Conservation (phyloP, 495 filamentous ascomycete species). For the Neurospora discreta region DNA sequence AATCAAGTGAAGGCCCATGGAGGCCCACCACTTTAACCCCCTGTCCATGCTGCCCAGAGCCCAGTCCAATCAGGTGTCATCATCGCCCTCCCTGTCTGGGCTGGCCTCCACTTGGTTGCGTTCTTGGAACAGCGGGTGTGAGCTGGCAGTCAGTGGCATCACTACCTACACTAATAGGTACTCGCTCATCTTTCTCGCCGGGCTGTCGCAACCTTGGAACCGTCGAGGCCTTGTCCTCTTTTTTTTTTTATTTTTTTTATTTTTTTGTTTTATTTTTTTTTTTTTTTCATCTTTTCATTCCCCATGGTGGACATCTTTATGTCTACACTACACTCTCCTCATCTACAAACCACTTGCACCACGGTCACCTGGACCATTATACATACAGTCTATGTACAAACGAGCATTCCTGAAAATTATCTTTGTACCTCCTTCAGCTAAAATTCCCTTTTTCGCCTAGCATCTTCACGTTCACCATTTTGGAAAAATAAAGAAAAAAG, state of each 20-base stretch:
- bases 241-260: constrained; percentile 7
- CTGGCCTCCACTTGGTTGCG: constrained; percentile 14
- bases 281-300: constrained; percentile 1
- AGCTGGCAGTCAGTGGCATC: constrained; percentile 17
- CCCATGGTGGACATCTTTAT: neutral
- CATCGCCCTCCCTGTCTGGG: constrained; percentile 10
- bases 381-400: neutral
- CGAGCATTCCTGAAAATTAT: neutral
- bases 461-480: neutral
- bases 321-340: neutral
- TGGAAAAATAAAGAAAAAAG: neutral
- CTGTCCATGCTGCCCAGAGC: constrained; percentile 12
- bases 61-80: constrained; percentile 21
- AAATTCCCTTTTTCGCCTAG: neutral
- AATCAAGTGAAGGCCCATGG: neutral
- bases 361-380: neutral
- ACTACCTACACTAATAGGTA: constrained; percentile 1
- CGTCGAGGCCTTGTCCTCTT: constrained; percentile 6
- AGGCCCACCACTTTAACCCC: constrained; percentile 13
- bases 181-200: constrained; percentile 7
- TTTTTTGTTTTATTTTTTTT: constrained; percentile 14
- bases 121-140: constrained; percentile 24
- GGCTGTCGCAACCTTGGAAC: constrained; percentile 7
- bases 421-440: neutral
- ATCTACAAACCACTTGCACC: constrained; percentile 2